Evolutionary conservation across 176 grass and related monocot species (phyloP).

Genomic region (Hordeum marinum): DNA sequence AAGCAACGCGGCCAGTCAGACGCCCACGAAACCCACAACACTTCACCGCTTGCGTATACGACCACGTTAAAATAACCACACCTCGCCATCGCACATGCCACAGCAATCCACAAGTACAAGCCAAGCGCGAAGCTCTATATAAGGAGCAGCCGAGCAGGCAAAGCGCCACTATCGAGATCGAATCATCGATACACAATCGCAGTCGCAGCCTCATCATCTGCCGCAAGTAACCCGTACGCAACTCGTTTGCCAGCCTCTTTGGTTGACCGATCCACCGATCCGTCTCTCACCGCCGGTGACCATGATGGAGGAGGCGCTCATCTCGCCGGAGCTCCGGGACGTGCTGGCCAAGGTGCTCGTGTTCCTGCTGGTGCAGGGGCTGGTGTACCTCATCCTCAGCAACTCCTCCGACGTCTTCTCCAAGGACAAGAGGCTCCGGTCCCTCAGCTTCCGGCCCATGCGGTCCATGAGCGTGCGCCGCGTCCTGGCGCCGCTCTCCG

Average conservation of each 20-base stretch:
- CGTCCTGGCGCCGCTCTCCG: constrained; percentile 55
- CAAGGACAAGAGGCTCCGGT: constrained; percentile 30
- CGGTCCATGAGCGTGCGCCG: constrained; percentile 61
- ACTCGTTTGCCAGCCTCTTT: no score
- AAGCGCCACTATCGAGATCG: not conserved
- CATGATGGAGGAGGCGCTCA: constrained; percentile 38
- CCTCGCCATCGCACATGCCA: not conserved
- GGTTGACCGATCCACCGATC: not conserved
- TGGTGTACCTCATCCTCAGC: constrained; percentile 69
- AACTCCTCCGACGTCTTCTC: constrained; percentile 79
- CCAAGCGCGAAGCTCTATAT: constrained; percentile 32
- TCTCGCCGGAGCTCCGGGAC: constrained; percentile 56
- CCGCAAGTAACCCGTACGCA: no score
- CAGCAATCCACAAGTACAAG: no score
- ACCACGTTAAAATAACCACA: not conserved
- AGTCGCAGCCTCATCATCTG: not conserved
- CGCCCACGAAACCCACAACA: not conserved
- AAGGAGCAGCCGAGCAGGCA: not conserved
- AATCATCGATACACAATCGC: not conserved
- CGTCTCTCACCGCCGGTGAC: not conserved
- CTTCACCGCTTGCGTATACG: constrained; percentile 36
- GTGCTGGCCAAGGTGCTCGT: constrained; percentile 46
- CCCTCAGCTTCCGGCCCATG: constrained; percentile 57
- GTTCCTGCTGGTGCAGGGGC: constrained; percentile 64
- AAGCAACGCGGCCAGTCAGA: constrained; percentile 6